These are phyloP conservation scores for Parastagonospora nodorum DNA, from an alignment of 2,329 filamentous ascomycete genomes.

Conservation along the genomic window DNA sequence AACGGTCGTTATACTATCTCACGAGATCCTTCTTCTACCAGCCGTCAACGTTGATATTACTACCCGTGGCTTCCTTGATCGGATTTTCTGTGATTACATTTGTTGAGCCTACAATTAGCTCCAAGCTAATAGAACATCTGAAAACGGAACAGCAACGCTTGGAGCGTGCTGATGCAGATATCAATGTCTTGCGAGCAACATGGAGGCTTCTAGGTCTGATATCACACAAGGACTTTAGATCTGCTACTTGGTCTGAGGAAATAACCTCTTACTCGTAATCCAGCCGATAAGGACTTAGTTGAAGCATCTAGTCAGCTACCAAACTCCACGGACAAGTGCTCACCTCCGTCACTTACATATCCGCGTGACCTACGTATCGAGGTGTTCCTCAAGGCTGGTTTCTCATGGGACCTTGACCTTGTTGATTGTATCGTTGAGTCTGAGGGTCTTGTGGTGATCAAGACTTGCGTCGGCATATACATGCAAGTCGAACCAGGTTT, in stretches of 20 bases:
- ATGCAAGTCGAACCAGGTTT: not conserved
- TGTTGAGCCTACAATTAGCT: not conserved
- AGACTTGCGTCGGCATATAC: not conserved
- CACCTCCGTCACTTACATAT: not conserved
- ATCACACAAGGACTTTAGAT: not conserved
- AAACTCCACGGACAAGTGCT: not conserved
- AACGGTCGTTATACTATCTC: not conserved
- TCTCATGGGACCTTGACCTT: not conserved
- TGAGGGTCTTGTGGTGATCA: not conserved
- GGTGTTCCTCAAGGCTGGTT: not conserved
- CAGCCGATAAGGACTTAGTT: not conserved
- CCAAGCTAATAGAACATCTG: not conserved
- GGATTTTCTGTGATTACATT: not conserved
- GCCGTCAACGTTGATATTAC: too few relatives aligned
- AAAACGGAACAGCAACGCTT: not conserved
- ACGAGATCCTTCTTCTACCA: not conserved
- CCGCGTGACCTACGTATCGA: not conserved
- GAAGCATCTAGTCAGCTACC: not conserved
- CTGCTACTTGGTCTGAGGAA: not conserved
- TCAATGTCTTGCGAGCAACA: not conserved
- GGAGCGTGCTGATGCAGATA: not conserved
- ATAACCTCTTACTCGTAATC: too few relatives aligned
- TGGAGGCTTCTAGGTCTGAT: not conserved
- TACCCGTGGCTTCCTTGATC: not conserved
- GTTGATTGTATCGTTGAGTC: not conserved